Evolutionary conservation across 1,284 basidiomycete genomes (phyloP).

Genomic region (Cystobasidium slooffiae): DNA sequence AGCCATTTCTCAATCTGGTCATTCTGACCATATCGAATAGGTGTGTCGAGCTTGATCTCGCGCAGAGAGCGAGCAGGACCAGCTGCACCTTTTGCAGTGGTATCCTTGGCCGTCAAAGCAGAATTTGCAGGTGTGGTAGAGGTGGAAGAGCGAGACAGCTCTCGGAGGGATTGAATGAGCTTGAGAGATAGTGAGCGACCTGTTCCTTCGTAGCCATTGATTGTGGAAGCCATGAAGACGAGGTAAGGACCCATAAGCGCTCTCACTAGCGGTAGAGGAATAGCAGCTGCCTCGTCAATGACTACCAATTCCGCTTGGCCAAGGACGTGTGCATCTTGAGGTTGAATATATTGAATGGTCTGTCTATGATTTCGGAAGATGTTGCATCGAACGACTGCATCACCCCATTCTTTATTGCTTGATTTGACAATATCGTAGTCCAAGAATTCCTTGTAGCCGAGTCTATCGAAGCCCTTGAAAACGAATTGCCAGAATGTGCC

Average conservation of each 20-base stretch:
- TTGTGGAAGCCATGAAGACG: conserved; percentile 97
- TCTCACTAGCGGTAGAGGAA: conserved; percentile 91
- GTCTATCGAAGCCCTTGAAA: conserved; percentile 92
- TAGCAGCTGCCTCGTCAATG: conserved; percentile 98
- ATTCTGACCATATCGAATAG: conserved; percentile 86
- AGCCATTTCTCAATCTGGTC: conserved; percentile 96
- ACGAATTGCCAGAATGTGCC: conserved; percentile 98
- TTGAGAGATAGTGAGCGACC: conserved; percentile 97
- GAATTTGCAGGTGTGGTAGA: conserved; percentile 64
- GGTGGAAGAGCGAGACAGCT: conserved; percentile 74
- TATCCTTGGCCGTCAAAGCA: conserved; percentile 61
- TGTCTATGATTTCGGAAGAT: conserved; percentile 90
- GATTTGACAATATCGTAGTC: conserved; percentile 96
- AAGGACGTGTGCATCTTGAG: conserved; percentile 93
- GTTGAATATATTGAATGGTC: conserved; percentile 98
- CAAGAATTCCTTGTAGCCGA: conserved; percentile 96
- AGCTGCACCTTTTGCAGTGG: conserved; percentile 55
- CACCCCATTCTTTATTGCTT: conserved; percentile 91
- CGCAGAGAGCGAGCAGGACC: conserved; percentile 73
- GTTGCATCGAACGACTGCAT: conserved; percentile 94
- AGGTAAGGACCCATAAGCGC: conserved; percentile 96
- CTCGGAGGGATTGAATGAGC: conserved; percentile 94
- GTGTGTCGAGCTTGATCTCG: conserved; percentile 93
- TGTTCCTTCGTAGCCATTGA: conserved; percentile 99
- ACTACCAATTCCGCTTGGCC: conserved; percentile 97